These are phyloP conservation scores for Rhizophagus clarus DNA, from an alignment of 192 early-diverging fungal genomes.

Conservation along the genomic window DNA sequence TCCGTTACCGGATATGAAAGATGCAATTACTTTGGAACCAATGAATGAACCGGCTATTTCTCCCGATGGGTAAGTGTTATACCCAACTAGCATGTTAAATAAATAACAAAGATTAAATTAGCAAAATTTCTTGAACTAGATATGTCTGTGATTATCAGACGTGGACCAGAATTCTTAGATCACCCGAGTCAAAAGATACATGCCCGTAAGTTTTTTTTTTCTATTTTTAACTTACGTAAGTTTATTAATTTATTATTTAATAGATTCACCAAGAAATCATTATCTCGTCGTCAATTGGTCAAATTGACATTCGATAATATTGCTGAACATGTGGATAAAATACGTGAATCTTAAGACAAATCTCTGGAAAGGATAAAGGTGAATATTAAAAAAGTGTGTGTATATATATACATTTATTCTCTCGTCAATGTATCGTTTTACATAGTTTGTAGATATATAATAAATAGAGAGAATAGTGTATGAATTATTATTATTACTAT, in stretches of 20 bases:
- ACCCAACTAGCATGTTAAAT: background rate
- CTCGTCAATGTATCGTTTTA: background rate
- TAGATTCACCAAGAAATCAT: conserved; percentile 1
- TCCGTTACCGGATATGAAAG: conserved; percentile 9
- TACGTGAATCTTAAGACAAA: background rate
- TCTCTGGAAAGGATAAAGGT: background rate
- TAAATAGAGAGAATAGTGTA: background rate
- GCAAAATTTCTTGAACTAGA: background rate
- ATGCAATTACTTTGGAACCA: background rate
- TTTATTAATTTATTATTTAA: background rate
- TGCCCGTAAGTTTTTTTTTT: background rate
- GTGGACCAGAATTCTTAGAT: background rate
- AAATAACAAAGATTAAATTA: background rate
- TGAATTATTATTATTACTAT: no score
- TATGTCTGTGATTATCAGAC: conserved; percentile 1
- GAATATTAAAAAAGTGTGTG: background rate
- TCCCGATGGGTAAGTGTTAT: background rate
- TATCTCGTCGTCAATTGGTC: conserved; percentile 1
- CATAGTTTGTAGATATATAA: background rate
- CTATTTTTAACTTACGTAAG: background rate
- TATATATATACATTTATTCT: background rate
- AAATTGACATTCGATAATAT: conserved; percentile 9
- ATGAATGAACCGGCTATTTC: conserved; percentile 6
- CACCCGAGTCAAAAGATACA: conserved; percentile 1
- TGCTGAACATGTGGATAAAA: background rate